Base-by-base conservation (phyloP, 805 yeast genomes). In the Myxozyma geophila region DNA sequence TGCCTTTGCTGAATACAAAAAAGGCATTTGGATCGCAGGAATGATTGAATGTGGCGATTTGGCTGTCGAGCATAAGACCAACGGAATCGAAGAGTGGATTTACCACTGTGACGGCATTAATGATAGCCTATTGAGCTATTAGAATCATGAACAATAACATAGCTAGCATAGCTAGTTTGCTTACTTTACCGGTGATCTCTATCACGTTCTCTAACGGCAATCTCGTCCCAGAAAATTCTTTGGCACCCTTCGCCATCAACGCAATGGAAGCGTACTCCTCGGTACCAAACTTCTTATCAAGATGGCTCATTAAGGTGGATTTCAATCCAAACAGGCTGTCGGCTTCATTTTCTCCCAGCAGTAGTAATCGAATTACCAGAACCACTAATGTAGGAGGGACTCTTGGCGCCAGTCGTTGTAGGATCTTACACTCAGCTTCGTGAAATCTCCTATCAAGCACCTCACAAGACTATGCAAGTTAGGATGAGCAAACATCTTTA, bases 11-110 rank as follows among this genome's bases (percentile, higher is more conserved):
- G 51, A 59, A 59, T 12, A 62, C 43, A 37, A 52, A 48, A 37
- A 36, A 47, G 28, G 57, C 57, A 36, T 67, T 67, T 33, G 70
- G 70, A 19, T 59, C 56, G 54, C 70, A 67, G 17, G 70, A 67
- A 37, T 67, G 70, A 48, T 67, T 67, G 62, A 67, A 28, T 39
- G 59, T 55, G 4, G 66, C 37, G 39, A 70, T 41, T 9, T 56
- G 12, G 4, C 59, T 52, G 47, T 70, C 70, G 40, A 67, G 51
- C 59, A 56, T 60, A 12, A 47, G 15, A 1, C 67, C 67, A 21
- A 56, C 58, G 1, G 53, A 23, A 33, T 62, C 66, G 23, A 58
- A 62, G 9, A 28, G n/a, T 2, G 60, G 54, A 28, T 7, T 47
- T 15, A 52, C 51, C 12, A 62, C 43, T 9, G 63, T 23, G 2